Evolutionary conservation across 1,284 basidiomycete genomes (phyloP).

Genomic region (Ceratorhiza oryzae-sativae): DNA sequence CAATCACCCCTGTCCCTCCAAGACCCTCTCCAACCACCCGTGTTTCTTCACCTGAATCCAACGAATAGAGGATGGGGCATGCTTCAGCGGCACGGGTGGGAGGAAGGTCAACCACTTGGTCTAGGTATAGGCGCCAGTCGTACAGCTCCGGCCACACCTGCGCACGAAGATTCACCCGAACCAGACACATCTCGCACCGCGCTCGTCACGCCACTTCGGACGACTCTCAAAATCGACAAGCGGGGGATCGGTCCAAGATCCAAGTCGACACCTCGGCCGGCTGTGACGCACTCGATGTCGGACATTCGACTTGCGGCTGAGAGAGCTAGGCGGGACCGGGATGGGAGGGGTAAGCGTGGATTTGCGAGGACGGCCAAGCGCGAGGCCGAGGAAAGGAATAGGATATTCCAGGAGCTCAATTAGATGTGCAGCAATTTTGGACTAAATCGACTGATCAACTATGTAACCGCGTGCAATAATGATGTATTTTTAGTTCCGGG

Average conservation of each 20-base stretch:
- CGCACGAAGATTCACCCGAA: neutral
- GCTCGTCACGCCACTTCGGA: slow-evolving; percentile 41
- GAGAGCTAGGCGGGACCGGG: slow-evolving; percentile 30
- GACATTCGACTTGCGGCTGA: slow-evolving; percentile 35
- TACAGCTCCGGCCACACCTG: slow-evolving; percentile 4
- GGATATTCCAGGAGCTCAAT: slow-evolving; percentile 33
- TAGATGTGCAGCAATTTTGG: neutral
- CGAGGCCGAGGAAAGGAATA: slow-evolving; percentile 32
- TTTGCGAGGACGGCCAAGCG: slow-evolving; percentile 40
- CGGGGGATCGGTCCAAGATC: slow-evolving; percentile 39
- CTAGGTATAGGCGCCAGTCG: neutral
- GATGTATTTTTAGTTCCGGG: slow-evolving; percentile 21
- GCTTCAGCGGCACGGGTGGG: slow-evolving; percentile 41
- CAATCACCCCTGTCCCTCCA: slow-evolving; percentile 41
- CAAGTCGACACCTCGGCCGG: slow-evolving; percentile 18
- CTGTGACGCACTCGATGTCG: slow-evolving; percentile 36
- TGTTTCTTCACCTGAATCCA: slow-evolving; percentile 40
- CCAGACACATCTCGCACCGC: slow-evolving; percentile 25
- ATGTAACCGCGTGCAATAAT: no score
- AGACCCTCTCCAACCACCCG: slow-evolving; percentile 39
- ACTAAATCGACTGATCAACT: neutral
- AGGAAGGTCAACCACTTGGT: slow-evolving; percentile 41
- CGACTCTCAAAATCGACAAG: slow-evolving; percentile 39
- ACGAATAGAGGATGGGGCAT: slow-evolving; percentile 41
- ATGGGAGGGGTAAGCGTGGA: slow-evolving; percentile 38